These are phyloP conservation scores for Flueggea neowawraea DNA, from an alignment of 441 rosid species.

Conservation along the genomic window DNA sequence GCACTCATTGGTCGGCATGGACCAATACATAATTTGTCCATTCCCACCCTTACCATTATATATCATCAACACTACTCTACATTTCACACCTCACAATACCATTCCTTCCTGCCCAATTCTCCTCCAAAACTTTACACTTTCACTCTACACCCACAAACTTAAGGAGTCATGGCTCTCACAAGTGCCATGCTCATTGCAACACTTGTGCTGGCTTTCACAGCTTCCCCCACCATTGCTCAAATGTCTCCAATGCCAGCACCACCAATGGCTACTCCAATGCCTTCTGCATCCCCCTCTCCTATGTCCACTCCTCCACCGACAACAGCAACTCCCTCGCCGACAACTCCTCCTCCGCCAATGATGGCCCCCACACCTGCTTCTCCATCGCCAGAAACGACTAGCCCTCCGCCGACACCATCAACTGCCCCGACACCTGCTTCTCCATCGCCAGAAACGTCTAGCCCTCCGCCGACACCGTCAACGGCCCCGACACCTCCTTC, in stretches of 20 bases:
- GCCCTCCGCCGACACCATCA: too few relatives aligned
- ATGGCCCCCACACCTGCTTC: too few relatives aligned
- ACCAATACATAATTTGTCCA: not conserved
- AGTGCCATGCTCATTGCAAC: constrained; percentile 21
- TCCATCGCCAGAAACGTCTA: too few relatives aligned
- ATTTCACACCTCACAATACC: not conserved
- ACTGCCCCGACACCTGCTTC: too few relatives aligned
- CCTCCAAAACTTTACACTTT: not conserved
- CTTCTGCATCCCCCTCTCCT: not conserved
- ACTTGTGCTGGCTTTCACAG: constrained; percentile 14
- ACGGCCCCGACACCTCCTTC: constrained; percentile 5
- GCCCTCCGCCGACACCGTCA: constrained; percentile 6
- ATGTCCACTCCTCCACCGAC: too few relatives aligned
- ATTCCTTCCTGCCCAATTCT: not conserved
- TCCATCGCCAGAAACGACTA: too few relatives aligned
- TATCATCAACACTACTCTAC: too few relatives aligned
- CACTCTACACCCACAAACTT: not conserved
- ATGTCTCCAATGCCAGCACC: constrained; percentile 18
- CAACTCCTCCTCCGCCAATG: not conserved
- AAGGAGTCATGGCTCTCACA: constrained; percentile 29
- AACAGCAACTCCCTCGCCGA: too few relatives aligned
- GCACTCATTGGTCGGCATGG: not conserved
- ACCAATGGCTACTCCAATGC: not conserved
- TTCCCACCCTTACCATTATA: too few relatives aligned
- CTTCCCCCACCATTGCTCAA: constrained; percentile 29